phyloP scores from a whole-genome alignment of 768 basidiomycete genomes.

The Lenzites betulinus region DNA sequence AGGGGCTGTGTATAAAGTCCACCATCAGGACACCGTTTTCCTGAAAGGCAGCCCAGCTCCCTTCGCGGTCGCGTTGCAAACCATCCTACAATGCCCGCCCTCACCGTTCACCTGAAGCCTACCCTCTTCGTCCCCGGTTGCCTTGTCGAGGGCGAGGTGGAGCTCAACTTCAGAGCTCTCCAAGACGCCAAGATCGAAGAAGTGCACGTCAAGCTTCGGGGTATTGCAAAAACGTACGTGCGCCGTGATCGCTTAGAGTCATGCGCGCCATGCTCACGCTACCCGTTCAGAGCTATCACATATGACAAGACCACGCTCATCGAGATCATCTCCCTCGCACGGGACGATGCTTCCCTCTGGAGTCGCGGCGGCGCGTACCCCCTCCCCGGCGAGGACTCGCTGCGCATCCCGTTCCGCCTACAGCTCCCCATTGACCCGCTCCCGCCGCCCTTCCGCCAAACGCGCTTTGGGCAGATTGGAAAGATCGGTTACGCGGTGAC shows the following conservation, averaged over 20 bases:
- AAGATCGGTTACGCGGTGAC: slow-evolving; percentile 1
- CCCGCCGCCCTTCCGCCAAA: slow-evolving; percentile 15
- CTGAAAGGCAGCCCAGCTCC: too few relatives aligned
- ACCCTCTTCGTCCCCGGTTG: slow-evolving; percentile 5
- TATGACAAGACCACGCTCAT: neutral
- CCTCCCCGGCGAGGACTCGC: slow-evolving; percentile 8
- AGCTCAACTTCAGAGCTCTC: slow-evolving; percentile 9
- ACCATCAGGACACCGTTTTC: too few relatives aligned
- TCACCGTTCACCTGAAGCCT: neutral
- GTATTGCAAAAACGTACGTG: slow-evolving; percentile 14
- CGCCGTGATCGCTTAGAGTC: too few relatives aligned
- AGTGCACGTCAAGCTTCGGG: slow-evolving; percentile 14
- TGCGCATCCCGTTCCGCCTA: slow-evolving; percentile 20
- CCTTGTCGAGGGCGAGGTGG: slow-evolving; percentile 13
- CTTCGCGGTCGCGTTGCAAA: neutral
- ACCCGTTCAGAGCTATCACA: neutral
- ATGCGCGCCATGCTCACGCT: neutral
- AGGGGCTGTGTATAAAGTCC: too few relatives aligned
- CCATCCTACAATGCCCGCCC: neutral
- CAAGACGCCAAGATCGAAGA: slow-evolving; percentile 11
- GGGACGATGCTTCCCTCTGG: slow-evolving; percentile 3
- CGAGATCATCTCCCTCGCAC: slow-evolving; percentile 1
- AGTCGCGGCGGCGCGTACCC: slow-evolving; percentile 4
- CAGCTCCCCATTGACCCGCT: slow-evolving; percentile 5
- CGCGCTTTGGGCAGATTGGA: neutral